phyloP scores from a whole-genome alignment of 2,329 filamentous ascomycete species.

The Diaporthe aspalathi region DNA sequence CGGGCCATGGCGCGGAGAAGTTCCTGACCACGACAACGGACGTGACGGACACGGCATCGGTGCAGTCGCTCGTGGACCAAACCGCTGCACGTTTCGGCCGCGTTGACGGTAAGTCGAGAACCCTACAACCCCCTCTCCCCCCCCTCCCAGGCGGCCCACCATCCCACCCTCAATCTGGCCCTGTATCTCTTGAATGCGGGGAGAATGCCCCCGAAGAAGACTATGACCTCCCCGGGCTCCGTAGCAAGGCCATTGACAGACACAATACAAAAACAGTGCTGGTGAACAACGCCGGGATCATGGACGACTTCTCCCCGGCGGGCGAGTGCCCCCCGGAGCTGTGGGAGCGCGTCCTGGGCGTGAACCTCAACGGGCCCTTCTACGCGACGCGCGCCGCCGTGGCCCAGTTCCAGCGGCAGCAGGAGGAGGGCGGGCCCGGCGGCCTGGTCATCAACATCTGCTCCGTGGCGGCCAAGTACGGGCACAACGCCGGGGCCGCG shows the following conservation, averaged over 20 bases:
- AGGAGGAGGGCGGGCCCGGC: conserved; percentile 45
- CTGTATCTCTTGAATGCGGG: too few relatives aligned
- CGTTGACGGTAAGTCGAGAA: conserved; percentile 46
- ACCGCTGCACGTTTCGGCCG: conserved; percentile 48
- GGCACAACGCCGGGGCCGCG: conserved; percentile 55
- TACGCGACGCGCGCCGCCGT: conserved; percentile 58
- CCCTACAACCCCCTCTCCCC: too few relatives aligned
- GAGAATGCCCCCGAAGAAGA: too few relatives aligned
- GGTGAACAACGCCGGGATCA: conserved; percentile 58
- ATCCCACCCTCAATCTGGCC: too few relatives aligned
- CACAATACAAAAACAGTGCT: conserved; percentile 46
- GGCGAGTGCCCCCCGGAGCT: conserved; percentile 52
- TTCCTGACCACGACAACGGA: conserved; percentile 45
- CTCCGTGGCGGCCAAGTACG: conserved; percentile 50
- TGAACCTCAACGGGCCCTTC: conserved; percentile 58
- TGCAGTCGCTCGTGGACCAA: conserved; percentile 46
- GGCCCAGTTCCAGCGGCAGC: conserved; percentile 48
- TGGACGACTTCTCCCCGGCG: conserved; percentile 54
- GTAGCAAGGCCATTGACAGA: too few relatives aligned
- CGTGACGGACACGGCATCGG: conserved; percentile 48
- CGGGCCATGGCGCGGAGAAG: conserved; percentile 43
- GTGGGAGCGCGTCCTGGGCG: conserved; percentile 54
- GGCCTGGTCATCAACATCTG: conserved; percentile 57
- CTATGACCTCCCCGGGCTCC: too few relatives aligned
- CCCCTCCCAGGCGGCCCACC: too few relatives aligned